Base-by-base conservation (phyloP, 1,139 yeast genomes). In the Pichia sp. region DNA sequence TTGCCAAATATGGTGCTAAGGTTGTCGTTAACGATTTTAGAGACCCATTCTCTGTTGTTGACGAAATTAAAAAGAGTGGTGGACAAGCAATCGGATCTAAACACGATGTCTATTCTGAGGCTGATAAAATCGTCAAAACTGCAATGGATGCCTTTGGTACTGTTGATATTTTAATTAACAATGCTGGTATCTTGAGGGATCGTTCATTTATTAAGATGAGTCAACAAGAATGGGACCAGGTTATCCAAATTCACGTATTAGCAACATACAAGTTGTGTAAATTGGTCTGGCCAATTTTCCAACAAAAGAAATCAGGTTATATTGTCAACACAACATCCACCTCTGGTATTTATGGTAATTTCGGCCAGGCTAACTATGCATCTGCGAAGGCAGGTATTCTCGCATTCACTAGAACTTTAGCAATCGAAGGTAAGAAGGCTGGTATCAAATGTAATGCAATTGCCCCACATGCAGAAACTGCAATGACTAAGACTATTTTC, bases 401-500 rank as follows among this genome's bases (percentile, higher is more conserved):
- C 45, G 96, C 96, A 32, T 79, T 93, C 60, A 76, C 96, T 31
- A 83, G 79, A 67, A 86, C 97, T 38, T 68, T 89, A 55, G 97
- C 98, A 22, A 75, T 86, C 56, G 99, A 93, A 71, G 99, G 99
- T 61, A 81, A 82, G 52, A 89, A 79, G 69, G 66, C 73, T 63
- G 83, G 85, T 64, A 88, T 93, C 59, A 75, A 76, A 63, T 93
- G 83, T 51, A 88, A 91, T 66, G 77, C 82, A 42, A 85, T 90
- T 67, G 98, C 98, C 40, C 99, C 99, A 51, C 96, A 91, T 66
- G 98, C 98, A 38, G 97, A 91, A 65, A 91, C 99, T 44, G 93
- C 95, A 54, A 93, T 93, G 99, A 93, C 98, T 31, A 78, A 81
- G 64, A 85, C 96, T 10, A 80, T 93, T 46, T 88, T 91, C 72